Evolutionary conservation across 176 grass and related monocot genomes (phyloP), one percentile per base, ranked within the genome.

Genomic region (Ensete ventricosum): DNA sequence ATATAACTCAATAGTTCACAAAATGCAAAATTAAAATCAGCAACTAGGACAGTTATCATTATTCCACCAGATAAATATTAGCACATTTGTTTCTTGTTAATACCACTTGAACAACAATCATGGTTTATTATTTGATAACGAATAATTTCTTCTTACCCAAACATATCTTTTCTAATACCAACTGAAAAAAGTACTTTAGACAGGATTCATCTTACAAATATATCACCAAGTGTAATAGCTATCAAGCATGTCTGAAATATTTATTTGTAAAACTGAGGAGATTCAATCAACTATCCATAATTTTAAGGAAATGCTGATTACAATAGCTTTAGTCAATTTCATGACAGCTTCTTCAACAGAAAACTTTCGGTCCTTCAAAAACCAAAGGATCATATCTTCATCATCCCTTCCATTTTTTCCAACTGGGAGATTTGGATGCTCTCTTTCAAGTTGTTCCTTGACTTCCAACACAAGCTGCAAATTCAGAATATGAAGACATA

Each of bases 331-430:
- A 59, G 65, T 85, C 34, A 98, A 76, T 75, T 94, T 98, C 14
- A 78, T 55, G 53, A 87, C 78, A 8, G 95, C 52, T 55, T 91
- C 90, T 7, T 93, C 88, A 19, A 93, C 76, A 0, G 84, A 89
- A 76, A 91, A 89, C 11, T 87, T 94, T 73, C 95, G 77, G 69
- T 98, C 90, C 86, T 89, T 94, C 59, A 98, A 74, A 78, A 91
- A 98, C 88, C 90, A 98, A 72, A 85, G 80, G 74, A 98, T 91
- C 95, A 93, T 93, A n/a, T 83, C 85, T 22, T 98, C 95, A 3
- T 91, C 95, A 11, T 87, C 90, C 64, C 89, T 98, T 73, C 85
- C 90, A 62, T 85, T 84, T 57, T 69, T 92, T 27, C 92, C 92
- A 9, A 82, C 81, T 60, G 86, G 82, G 53, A 98, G 95, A 62